Evolutionary conservation across 2,329 filamentous ascomycete genomes (phyloP).

Genomic region (Orbilia ellipsospora): DNA sequence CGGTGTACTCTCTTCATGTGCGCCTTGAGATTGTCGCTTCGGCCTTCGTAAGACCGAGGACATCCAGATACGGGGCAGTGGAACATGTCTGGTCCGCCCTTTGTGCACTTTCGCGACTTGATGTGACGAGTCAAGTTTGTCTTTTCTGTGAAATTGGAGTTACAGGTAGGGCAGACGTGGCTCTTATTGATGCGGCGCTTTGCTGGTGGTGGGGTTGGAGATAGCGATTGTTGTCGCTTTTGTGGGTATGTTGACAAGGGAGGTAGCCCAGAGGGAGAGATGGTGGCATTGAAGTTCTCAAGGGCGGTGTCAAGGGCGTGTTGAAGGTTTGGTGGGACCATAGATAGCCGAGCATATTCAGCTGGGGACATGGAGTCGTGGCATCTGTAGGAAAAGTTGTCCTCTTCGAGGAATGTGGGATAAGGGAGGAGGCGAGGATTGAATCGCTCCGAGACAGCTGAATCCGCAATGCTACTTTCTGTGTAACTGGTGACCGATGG

Average conservation of each 20-base stretch:
- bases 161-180: slow-evolving; percentile 40
- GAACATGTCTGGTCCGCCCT: slow-evolving; percentile 45
- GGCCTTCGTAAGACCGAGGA: slow-evolving; percentile 43
- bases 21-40: slow-evolving; percentile 51
- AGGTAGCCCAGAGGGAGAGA: slow-evolving; percentile 14
- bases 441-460: slow-evolving; percentile 45
- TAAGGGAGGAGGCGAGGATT: slow-evolving; percentile 39
- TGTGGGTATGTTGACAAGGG: slow-evolving; percentile 19
- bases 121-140: slow-evolving; percentile 51
- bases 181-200: slow-evolving; percentile 37
- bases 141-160: slow-evolving; percentile 48
- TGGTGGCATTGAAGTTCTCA: slow-evolving; percentile 26
- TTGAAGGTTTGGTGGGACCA: slow-evolving; percentile 42
- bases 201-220: slow-evolving; percentile 38
- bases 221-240: slow-evolving; percentile 37
- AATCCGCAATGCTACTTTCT: slow-evolving; percentile 52
- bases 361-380: slow-evolving; percentile 9
- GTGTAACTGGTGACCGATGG: slow-evolving; percentile 51
- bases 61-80: slow-evolving; percentile 45
- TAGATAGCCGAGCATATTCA: slow-evolving; percentile 30
- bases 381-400: slow-evolving; percentile 16
- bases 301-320: slow-evolving; percentile 35
- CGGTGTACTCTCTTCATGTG: slow-evolving; percentile 55
- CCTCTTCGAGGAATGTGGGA: slow-evolving; percentile 37
- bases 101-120: slow-evolving; percentile 50